Base-by-base conservation (phyloP, 1,284 basidiomycete species). In the Athelia psychrophila region DNA sequence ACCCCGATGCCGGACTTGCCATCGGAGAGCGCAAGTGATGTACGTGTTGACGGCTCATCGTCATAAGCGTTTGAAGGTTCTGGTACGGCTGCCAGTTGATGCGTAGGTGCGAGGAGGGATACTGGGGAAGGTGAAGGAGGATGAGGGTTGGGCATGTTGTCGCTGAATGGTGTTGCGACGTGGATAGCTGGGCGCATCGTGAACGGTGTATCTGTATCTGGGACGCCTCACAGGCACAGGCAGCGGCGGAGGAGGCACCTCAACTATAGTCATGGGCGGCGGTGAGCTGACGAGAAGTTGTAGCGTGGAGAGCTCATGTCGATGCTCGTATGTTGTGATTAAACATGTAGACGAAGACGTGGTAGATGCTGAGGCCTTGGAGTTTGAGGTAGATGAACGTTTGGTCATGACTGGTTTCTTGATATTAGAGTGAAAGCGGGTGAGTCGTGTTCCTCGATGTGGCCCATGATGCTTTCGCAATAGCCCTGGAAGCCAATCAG, bases 401-500 rank as follows among this genome's bases (percentile, higher is more conserved):
- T 88, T 88, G 2, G 87, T 79, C 75, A 87, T 84, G 56, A 94
- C 75, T 0, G 90, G 88, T 55, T 84, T 86, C 72, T 94, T 94
- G 58, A 94, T 79, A 56, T 84, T 88, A 2, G 80, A 78, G 58
- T 84, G 83, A 60, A 95, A 91, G 18, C 73, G 76, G 12, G 96
- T 91, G n/a, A n/a, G 57, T 88, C 75, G 13, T 70, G 63, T 2
- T 80, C 83, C 30, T 79, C 74, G 65, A 96, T 95, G 40, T 85
- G 81, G 15, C 94, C 94, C 2, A 96, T 87, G 46, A 96, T 91
- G 49, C 91, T 93, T 71, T 97, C 94, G 65, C 95, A 97, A 60
- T 88, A 88, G 0, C 91, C 91, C 79, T 90, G 57, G 9, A 52
- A 47, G 48, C 51, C 40, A 44, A 42, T 47, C 42, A 27, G 32